Conservation (phyloP, 345 rosid species). For the Ricinus communis region DNA sequence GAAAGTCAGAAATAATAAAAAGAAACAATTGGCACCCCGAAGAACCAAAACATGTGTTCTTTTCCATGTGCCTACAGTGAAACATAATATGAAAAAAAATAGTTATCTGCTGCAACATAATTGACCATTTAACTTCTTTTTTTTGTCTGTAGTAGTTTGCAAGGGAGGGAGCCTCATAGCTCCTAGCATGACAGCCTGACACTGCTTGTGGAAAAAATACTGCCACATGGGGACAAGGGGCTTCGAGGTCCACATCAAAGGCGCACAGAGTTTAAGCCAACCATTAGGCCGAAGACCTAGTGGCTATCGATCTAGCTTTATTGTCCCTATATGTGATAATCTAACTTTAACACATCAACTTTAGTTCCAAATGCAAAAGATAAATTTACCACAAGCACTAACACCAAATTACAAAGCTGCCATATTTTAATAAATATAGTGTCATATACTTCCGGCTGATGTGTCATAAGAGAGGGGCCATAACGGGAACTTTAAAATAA, state of each 20-base stretch:
- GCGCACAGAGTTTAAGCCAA: too few relatives aligned
- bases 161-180: too few relatives aligned
- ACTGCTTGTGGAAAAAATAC: too few relatives aligned
- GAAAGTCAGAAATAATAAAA: background rate
- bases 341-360: background rate
- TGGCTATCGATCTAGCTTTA: background rate
- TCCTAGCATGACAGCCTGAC: too few relatives aligned
- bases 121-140: background rate
- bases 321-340: background rate
- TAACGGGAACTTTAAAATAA: background rate
- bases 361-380: background rate
- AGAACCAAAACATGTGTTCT: background rate
- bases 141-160: too few relatives aligned
- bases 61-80: too few relatives aligned
- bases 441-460: background rate
- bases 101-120: background rate
- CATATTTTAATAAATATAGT: background rate
- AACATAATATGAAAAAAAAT: background rate
- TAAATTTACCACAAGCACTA: background rate
- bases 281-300: too few relatives aligned
- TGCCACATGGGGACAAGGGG: too few relatives aligned
- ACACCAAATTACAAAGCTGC: background rate
- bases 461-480: background rate
- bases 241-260: too few relatives aligned
- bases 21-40: background rate